phyloP scores from a whole-genome alignment of 2,329 filamentous ascomycete genomes.

The Colletotrichum melonis region DNA sequence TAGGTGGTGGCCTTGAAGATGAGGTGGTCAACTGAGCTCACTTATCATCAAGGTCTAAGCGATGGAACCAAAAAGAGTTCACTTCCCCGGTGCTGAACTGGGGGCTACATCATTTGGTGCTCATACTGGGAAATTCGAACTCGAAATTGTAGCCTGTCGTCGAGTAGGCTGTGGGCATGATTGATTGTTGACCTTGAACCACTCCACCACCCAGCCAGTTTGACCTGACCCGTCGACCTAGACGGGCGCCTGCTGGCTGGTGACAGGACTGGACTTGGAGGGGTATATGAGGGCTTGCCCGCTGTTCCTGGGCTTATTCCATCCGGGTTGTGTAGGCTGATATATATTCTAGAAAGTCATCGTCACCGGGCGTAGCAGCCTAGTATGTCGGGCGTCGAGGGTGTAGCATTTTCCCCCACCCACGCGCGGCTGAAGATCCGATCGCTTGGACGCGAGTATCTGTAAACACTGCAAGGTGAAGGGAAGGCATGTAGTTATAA shows the following conservation, averaged over 20 bases:
- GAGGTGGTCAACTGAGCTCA: not conserved
- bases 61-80: no score
- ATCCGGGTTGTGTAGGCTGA: not conserved
- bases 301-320: not conserved
- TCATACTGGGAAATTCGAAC: no score
- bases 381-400: not conserved
- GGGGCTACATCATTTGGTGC: not conserved
- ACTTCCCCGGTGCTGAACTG: no score
- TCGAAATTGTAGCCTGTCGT: no score
- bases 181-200: no score
- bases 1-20: not conserved
- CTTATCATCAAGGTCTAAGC: no score
- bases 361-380: not conserved
- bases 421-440: not conserved
- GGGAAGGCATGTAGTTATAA: not conserved
- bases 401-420: not conserved
- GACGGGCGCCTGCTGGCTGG: no score
- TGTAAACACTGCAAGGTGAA: not conserved
- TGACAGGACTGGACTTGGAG: no score
- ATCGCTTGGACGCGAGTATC: not conserved
- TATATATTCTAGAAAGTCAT: not conserved
- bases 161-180: no score
- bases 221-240: no score
- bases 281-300: no score
- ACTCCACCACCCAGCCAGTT: no score